Percentiles rank a stretch among this genome's conserved stretches.
These are phyloP conservation scores for Mycogone perniciosa DNA, from an alignment of 2,329 filamentous ascomycete genomes.

Conservation along the genomic window DNA sequence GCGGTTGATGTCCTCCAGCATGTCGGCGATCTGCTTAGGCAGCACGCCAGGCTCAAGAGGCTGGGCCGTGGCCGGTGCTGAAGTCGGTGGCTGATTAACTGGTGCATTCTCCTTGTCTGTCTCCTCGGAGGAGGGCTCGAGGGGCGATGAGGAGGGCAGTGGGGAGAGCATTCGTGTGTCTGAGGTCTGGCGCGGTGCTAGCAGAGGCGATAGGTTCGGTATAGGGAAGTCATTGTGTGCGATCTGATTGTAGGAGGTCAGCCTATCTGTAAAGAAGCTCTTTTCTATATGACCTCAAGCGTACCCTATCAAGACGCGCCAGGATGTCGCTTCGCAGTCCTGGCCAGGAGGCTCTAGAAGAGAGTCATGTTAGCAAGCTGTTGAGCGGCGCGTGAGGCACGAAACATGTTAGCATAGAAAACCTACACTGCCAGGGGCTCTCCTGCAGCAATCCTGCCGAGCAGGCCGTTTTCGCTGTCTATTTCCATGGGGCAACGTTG, in stretches of 20 bases:
- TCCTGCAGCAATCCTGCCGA: conserved; percentile 44
- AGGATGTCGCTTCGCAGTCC: conserved; percentile 59
- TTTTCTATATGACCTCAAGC: not conserved
- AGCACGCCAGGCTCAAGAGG: conserved; percentile 40
- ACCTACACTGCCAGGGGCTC: conserved; percentile 51
- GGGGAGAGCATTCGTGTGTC: conserved; percentile 39
- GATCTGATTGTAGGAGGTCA: conserved; percentile 47
- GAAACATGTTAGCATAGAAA: not conserved
- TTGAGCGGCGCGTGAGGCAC: not conserved
- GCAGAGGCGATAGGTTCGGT: conserved; percentile 48
- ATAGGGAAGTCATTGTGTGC: conserved; percentile 69
- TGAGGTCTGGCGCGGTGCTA: conserved; percentile 33
- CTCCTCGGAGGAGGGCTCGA: conserved; percentile 43
- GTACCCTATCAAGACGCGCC: conserved; percentile 58
- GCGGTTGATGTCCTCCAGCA: conserved; percentile 54
- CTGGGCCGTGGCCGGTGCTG: conserved; percentile 14
- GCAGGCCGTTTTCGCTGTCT: conserved; percentile 45
- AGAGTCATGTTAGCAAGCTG: conserved; percentile 16
- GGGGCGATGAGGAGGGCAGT: conserved; percentile 40
- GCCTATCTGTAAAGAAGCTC: not conserved
- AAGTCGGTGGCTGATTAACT: conserved; percentile 25
- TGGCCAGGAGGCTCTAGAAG: conserved; percentile 61
- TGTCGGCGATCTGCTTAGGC: conserved; percentile 56
- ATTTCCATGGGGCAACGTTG: conserved; percentile 43
- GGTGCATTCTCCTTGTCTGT: conserved; percentile 65